Percentiles rank a stretch among this genome's conserved stretches.
phyloP scores from a whole-genome alignment of 1,284 basidiomycete species.

The Cutaneotrichosporon cutaneum region DNA sequence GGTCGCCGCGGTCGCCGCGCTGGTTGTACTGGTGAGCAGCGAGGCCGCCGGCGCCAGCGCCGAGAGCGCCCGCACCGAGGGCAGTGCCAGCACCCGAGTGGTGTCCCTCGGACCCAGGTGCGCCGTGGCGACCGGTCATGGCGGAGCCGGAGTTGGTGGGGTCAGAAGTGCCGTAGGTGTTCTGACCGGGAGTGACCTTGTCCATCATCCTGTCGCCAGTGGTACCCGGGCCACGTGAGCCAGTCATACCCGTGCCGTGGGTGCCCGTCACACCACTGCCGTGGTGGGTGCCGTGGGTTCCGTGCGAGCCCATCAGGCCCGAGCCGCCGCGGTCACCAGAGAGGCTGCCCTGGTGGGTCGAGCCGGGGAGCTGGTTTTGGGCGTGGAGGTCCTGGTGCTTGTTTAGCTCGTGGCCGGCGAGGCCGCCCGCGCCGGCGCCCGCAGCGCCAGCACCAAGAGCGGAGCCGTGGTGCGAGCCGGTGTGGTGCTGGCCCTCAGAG shows the following conservation, averaged over 20 bases:
- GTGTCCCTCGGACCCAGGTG: neutral
- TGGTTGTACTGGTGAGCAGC: slow-evolving; percentile 6
- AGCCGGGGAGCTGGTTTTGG: no score
- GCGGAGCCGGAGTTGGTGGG: neutral
- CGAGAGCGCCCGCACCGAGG: slow-evolving; percentile 3
- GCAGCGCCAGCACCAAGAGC: neutral
- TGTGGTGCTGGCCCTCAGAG: neutral
- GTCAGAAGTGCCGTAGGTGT: neutral
- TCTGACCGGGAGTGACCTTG: slow-evolving; percentile 2
- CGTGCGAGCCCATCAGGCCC: neutral
- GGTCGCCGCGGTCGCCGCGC: no score
- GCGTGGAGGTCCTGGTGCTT: slow-evolving; percentile 7
- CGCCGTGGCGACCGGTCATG: neutral
- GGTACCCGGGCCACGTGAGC: neutral
- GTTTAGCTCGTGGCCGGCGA: slow-evolving; percentile 4
- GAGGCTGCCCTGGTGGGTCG: no score
- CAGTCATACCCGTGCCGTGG: neutral
- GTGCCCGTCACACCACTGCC: neutral
- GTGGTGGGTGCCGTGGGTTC: neutral
- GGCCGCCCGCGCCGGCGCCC: neutral
- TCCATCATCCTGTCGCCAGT: neutral
- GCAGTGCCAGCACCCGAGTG: neutral
- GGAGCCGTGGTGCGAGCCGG: neutral
- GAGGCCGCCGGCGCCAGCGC: slow-evolving; percentile 2
- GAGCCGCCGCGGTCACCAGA: neutral